A percentile compares a stretch with the other conserved stretches of the same genome.
These are phyloP conservation scores for Aspergillus pseudoglaucus DNA, from an alignment of 2,329 filamentous ascomycete species.

Conservation along the genomic window DNA sequence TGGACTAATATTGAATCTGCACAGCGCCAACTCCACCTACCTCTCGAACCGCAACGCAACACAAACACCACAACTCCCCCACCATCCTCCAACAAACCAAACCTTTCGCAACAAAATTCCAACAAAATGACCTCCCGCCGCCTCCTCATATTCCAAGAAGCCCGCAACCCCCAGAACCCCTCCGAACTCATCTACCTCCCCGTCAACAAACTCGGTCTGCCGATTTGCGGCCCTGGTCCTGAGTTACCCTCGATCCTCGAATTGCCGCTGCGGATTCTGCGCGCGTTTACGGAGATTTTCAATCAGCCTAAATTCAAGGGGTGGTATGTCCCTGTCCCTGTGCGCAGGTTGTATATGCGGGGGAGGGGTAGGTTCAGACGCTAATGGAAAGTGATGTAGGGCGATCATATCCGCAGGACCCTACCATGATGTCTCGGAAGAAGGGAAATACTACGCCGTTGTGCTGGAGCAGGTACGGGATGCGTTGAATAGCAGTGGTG, in stretches of 20 bases:
- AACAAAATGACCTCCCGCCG: conserved; percentile 15
- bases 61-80: background rate
- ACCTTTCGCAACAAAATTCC: background rate
- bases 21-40: too few relatives aligned
- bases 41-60: background rate
- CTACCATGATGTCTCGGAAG: conserved; percentile 30
- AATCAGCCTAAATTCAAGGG: conserved; percentile 34
- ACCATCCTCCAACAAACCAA: background rate
- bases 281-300: conserved; percentile 34
- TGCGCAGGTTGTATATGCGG: background rate
- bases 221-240: conserved; percentile 27
- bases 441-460: conserved; percentile 33
- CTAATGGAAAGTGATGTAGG: conserved; percentile 12
- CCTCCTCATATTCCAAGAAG: conserved; percentile 34
- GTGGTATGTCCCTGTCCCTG: conserved; percentile 19
- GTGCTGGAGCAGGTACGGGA: conserved; percentile 24
- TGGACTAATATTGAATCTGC: too few relatives aligned
- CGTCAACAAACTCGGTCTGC: conserved; percentile 32
- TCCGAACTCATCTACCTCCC: conserved; percentile 25
- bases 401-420: conserved; percentile 27
- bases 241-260: conserved; percentile 29
- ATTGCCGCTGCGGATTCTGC: conserved; percentile 27
- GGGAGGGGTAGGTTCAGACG: background rate
- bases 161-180: conserved; percentile 24
- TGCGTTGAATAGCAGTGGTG: background rate